phyloP scores from a whole-genome alignment of 345 rosid genomes.

The Orychophragmus violaceus region DNA sequence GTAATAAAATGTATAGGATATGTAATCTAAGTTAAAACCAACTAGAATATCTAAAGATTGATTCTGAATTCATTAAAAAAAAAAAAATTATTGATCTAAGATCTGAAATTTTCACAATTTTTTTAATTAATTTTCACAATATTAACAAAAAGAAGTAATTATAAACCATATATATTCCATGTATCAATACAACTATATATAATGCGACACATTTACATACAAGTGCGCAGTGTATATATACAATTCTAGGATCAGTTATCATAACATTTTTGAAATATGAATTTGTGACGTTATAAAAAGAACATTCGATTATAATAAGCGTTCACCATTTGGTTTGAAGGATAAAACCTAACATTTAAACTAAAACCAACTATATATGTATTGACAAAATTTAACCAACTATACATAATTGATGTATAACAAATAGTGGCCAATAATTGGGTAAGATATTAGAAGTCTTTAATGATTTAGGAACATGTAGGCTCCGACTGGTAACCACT shows the following conservation, averaged over 20 bases:
- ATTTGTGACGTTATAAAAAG: background rate
- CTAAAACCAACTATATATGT: conserved; percentile 18
- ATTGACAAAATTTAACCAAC: conserved; percentile 16
- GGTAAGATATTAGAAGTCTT: conserved; percentile 16
- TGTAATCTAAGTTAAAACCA: background rate
- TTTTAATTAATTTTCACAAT: too few species aligned
- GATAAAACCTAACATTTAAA: conserved; percentile 7
- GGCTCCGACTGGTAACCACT: too few species aligned
- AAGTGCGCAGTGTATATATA: background rate
- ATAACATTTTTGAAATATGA: background rate
- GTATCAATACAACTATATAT: too few species aligned
- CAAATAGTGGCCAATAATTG: conserved; percentile 26
- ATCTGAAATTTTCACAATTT: too few species aligned
- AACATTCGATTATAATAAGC: background rate
- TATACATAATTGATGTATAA: conserved; percentile 20
- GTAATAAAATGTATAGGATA: background rate
- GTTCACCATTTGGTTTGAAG: conserved; percentile 4
- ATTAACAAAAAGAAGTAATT: too few species aligned
- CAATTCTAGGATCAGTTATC: background rate
- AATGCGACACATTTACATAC: too few species aligned
- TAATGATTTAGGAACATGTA: conserved; percentile 20
- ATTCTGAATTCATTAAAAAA: background rate
- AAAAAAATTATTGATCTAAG: too few species aligned
- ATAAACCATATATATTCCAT: too few species aligned
- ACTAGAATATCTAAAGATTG: conserved; percentile 11